phyloP scores from a whole-genome alignment of 2,329 filamentous ascomycete genomes.

The Chaetomiaceae sp. region DNA sequence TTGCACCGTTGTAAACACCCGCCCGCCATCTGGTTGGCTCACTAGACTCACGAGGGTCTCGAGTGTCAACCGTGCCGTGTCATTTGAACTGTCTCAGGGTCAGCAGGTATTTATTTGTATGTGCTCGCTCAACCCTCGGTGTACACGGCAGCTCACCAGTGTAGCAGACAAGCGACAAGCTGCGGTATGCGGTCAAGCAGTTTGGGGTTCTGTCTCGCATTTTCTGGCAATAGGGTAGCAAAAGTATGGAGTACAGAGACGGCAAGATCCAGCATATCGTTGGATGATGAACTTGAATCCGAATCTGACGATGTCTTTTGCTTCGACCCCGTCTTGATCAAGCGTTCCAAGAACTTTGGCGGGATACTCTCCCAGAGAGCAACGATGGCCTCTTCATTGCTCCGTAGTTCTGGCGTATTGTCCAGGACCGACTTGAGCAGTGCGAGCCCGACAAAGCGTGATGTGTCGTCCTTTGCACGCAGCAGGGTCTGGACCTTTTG shows the following conservation, averaged over 20 bases:
- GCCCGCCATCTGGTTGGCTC: slow-evolving; percentile 47
- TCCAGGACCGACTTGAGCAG: slow-evolving; percentile 63
- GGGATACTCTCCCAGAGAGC: slow-evolving; percentile 57
- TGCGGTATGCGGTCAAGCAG: slow-evolving; percentile 51
- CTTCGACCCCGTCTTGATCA: slow-evolving; percentile 51
- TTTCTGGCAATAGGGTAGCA: slow-evolving; percentile 50
- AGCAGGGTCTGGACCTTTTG: slow-evolving; percentile 54
- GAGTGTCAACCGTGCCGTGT: slow-evolving; percentile 50
- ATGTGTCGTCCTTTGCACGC: slow-evolving; percentile 59
- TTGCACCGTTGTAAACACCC: slow-evolving; percentile 43
- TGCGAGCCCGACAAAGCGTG: slow-evolving; percentile 63
- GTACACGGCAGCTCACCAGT: slow-evolving; percentile 43
- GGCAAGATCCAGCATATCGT: slow-evolving; percentile 59
- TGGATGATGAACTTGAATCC: slow-evolving; percentile 43
- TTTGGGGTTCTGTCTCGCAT: slow-evolving; percentile 40
- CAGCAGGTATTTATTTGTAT: background rate
- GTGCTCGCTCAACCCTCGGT: too few relatives aligned
- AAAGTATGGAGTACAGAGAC: slow-evolving; percentile 62
- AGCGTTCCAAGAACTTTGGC: slow-evolving; percentile 59
- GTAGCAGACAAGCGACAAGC: slow-evolving; percentile 49
- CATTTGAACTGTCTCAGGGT: slow-evolving; percentile 40
- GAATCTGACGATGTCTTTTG: slow-evolving; percentile 27
- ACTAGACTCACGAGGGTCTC: slow-evolving; percentile 55
- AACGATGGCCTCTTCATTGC: slow-evolving; percentile 43
- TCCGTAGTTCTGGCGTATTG: slow-evolving; percentile 49